Evolutionary conservation across 768 basidiomycete genomes (phyloP), one percentile per base, ranked within the genome.

Genomic region (Boletus rufocinnamomeus): DNA sequence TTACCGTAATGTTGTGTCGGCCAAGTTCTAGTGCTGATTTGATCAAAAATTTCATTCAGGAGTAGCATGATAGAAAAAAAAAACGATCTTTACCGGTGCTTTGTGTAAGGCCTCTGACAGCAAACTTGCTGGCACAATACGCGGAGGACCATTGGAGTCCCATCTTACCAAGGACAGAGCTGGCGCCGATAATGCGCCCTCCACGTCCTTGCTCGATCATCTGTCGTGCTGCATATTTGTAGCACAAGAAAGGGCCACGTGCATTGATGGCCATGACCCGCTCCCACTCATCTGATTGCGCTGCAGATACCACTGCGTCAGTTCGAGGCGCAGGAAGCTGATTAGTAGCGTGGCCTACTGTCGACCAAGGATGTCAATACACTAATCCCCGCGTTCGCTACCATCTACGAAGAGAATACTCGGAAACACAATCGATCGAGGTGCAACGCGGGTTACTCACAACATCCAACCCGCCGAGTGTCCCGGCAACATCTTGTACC

Each of bases 361-460:
- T 25, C 37, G 7, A 58, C n/a, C 35, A 62, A 25, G 4, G 45
- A 3, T 10, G 23, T 10, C 2, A 52, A 0, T 9, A 2, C 0
- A 32, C 8, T 9, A 11, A 57, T 10, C 6, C 65, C 65, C 6
- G 61, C 65, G 21, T 66, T 66, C 4, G 63, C 66, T 3, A 67
- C 57, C 47, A 67, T 66, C 65, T 63, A 46, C 3, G n/a, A 10
- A 10, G 27, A 3, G 16, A 7, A 19, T 17, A 21, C n/a, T 35
- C 9, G 10, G 23, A 16, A 7, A n/a, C 23, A 7, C 9, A 25
- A 19, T n/a, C 25, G 19, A 17, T 25, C 6, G 1, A 7, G 17
- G 14, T 8, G 25, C 3, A 16, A n/a, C 30, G 6, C 25, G 23
- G 17, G 19, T 5, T 34, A 30, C 61, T 14, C 32, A 61, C 59